Conservation (phyloP, 1,284 basidiomycete species). For the Ustilago cynodontis region DNA sequence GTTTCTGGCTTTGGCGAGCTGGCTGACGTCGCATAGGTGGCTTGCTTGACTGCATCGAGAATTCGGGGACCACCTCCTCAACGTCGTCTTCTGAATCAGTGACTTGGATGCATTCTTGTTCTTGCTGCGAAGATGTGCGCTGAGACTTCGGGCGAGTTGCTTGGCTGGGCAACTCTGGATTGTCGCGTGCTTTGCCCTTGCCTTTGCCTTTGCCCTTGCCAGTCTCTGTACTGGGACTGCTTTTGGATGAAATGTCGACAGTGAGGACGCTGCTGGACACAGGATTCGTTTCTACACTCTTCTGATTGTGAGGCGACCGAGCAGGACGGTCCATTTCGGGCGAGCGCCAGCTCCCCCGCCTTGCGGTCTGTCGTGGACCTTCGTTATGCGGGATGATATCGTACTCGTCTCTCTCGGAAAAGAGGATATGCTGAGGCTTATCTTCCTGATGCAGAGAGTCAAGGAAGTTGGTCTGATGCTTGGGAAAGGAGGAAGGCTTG, state of each 20-base stretch:
- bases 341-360: no score
- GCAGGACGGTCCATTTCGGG: no score
- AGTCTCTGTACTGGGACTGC: neutral
- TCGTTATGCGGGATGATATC: no score
- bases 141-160: constrained; percentile 8
- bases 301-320: neutral
- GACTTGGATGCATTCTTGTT: constrained; percentile 13
- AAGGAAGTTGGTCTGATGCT: neutral
- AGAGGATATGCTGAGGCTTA: no score
- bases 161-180: neutral
- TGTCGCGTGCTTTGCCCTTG: constrained; percentile 27
- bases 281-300: neutral
- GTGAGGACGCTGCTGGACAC: no score
- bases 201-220: constrained; percentile 27
- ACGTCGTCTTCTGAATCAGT: constrained; percentile 21
- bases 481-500: neutral
- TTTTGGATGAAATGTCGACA: neutral
- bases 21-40: neutral
- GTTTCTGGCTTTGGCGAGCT: neutral
- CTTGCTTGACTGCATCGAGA: neutral
- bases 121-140: constrained; percentile 3
- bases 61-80: constrained; percentile 6
- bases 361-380: no score
- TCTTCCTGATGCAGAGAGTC: neutral
- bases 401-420: no score